Percentiles rank a stretch among this genome's conserved stretches.
phyloP scores from a whole-genome alignment of 2,329 filamentous ascomycete genomes.

The Leptographium flavum region DNA sequence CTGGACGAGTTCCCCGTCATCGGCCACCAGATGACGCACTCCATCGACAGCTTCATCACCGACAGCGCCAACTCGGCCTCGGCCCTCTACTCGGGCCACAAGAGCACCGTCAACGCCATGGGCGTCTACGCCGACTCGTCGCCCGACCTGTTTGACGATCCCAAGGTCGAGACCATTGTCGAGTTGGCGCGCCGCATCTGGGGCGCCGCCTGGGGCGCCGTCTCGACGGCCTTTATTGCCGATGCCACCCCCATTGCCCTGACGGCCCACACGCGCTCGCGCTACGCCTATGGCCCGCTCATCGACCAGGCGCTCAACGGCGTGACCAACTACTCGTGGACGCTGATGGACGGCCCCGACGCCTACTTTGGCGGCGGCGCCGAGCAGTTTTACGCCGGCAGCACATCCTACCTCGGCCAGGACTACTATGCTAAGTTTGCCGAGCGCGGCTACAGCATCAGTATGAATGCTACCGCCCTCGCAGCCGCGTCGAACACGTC shows the following conservation, averaged over 20 bases:
- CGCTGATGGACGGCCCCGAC: slow-evolving; percentile 57
- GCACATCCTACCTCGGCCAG: slow-evolving; percentile 50
- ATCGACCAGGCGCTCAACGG: slow-evolving; percentile 67
- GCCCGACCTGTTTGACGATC: slow-evolving; percentile 60
- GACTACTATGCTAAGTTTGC: slow-evolving; percentile 70
- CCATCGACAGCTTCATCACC: slow-evolving; percentile 72
- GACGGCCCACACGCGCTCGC: slow-evolving; percentile 56
- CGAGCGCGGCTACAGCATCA: slow-evolving; percentile 57
- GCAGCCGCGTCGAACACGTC: slow-evolving; percentile 38
- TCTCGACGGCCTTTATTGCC: slow-evolving; percentile 68
- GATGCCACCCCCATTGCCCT: slow-evolving; percentile 73
- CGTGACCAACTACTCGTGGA: slow-evolving; percentile 70
- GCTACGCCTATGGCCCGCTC: slow-evolving; percentile 54
- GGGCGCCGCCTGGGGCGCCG: slow-evolving; percentile 46
- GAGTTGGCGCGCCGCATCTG: slow-evolving; percentile 61
- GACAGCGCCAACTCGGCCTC: slow-evolving; percentile 77
- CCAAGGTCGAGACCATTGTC: slow-evolving; percentile 73
- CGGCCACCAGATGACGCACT: slow-evolving; percentile 82
- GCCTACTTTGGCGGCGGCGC: slow-evolving; percentile 74
- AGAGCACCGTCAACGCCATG: slow-evolving; percentile 69
- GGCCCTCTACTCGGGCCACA: slow-evolving; percentile 70
- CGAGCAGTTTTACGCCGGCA: slow-evolving; percentile 60
- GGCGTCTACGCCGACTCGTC: slow-evolving; percentile 71
- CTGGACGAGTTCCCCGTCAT: slow-evolving; percentile 77
- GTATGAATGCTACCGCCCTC: slow-evolving; percentile 61